Base-by-base conservation (phyloP, 306 rosid species). In the Argentina anserina region DNA sequence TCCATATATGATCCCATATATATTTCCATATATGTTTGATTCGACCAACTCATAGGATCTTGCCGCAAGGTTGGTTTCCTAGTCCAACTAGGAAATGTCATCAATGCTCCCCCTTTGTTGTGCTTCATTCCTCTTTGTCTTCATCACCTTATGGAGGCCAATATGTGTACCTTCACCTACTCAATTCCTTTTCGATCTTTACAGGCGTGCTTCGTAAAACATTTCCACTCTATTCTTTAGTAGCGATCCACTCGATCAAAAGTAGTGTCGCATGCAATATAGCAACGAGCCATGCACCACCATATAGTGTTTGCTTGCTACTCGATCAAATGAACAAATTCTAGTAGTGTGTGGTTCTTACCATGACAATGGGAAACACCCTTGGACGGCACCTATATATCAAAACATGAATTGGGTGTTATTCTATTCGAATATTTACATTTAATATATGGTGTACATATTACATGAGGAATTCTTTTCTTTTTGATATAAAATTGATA, bases 281-380 rank as follows among this genome's bases (percentile, higher is more conserved):
- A 29, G 20, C 8, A 18, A 28, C 15, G n/a, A 46, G 17, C n/a
- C 50, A n/a, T n/a, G n/a, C n/a, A 17, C 50, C 50, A 46, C 50
- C 50, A 46, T 14, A 17, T 18, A 46, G 15, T 17, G 50, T 46
- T 14, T 46, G n/a, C 50, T 15, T 46, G 4, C 29, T 52, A 52
- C 14, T 6, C 50, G 50, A 45, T 45, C n/a, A 60, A n/a, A n/a
- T 40, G 53, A 71, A 71, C 75, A 55, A 55, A 71, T 71, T 41
- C 75, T 17, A 37, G n/a, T 23, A 14, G 5, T 3, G 14, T 34
- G 64, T 23, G 64, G 74, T 52, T 23, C 1, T 14, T 37, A 70
- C 14, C 21, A 23, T 40, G 25, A 23, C 74, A 36, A 34, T 33
- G 11, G 23, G 71, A 29, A 45, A 18, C 33, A 47, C 5, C 3